phyloP scores from a whole-genome alignment of 345 rosid genomes.

The Eucalyptus sp. region DNA sequence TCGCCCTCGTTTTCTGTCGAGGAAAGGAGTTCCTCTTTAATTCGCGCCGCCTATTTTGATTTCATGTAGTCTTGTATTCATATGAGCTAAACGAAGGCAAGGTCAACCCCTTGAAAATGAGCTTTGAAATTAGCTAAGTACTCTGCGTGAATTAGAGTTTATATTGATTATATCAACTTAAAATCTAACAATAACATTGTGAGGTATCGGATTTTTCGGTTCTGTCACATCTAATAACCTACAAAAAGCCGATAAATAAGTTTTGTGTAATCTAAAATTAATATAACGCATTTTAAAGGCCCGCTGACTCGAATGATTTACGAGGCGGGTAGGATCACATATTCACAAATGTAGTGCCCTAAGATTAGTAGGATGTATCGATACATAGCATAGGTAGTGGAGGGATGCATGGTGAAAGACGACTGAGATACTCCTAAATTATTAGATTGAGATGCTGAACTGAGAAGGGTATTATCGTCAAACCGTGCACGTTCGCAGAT shows the following conservation, averaged over 20 bases:
- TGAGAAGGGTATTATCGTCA: neutral
- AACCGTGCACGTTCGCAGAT: neutral
- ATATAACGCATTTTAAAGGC: neutral
- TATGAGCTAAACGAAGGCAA: neutral
- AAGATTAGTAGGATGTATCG: neutral
- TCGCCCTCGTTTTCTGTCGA: slow-evolving; percentile 1
- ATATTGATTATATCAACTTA: neutral
- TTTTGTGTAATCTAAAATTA: neutral
- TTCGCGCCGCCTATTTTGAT: neutral
- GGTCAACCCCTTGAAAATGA: neutral
- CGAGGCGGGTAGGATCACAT: neutral
- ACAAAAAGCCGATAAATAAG: neutral
- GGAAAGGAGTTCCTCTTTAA: neutral
- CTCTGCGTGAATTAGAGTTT: neutral
- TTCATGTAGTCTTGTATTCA: neutral
- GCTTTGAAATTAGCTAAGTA: neutral
- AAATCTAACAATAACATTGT: neutral
- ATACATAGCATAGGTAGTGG: neutral
- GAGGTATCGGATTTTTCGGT: accelerated
- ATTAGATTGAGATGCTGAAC: neutral
- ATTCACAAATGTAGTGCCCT: neutral
- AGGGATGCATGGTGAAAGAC: neutral
- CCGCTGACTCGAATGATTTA: accelerated
- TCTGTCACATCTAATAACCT: neutral
- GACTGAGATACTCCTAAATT: neutral